These are phyloP conservation scores for Pyrrhoderma lamaoense DNA, from an alignment of 1,284 basidiomycete species.

Conservation along the genomic window DNA sequence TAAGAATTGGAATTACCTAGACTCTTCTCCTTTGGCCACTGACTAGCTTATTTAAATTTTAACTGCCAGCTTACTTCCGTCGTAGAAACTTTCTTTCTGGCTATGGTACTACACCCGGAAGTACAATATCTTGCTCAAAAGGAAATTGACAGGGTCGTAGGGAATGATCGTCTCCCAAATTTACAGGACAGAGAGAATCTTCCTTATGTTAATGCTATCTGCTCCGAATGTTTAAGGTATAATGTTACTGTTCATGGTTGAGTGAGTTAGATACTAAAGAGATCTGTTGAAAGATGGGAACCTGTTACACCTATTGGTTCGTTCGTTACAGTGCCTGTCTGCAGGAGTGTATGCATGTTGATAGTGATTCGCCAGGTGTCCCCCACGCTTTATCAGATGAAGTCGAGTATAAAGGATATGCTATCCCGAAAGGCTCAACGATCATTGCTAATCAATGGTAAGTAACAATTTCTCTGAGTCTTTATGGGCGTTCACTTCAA, in stretches of 20 bases:
- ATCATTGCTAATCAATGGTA: conserved; percentile 22
- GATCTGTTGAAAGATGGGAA: conserved; percentile 16
- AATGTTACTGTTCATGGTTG: too few species aligned
- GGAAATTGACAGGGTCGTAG: conserved; percentile 25
- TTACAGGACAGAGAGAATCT: conserved; percentile 17
- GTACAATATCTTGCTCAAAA: conserved; percentile 22
- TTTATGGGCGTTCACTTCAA: too few species aligned
- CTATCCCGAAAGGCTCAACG: conserved; percentile 19
- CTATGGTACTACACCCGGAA: conserved; percentile 20
- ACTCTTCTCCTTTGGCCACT: neutral
- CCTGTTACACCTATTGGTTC: conserved; percentile 10
- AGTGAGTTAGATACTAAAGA: too few species aligned
- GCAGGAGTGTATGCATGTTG: too few species aligned
- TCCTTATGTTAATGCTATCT: conserved; percentile 20
- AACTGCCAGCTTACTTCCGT: conserved; percentile 1
- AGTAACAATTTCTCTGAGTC: neutral
- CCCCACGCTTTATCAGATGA: conserved; percentile 15
- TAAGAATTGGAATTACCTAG: neutral
- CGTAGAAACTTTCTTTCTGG: conserved; percentile 11
- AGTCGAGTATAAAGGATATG: conserved; percentile 19
- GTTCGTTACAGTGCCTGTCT: neutral
- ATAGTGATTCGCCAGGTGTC: neutral
- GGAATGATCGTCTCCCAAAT: conserved; percentile 23
- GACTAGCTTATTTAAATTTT: too few species aligned
- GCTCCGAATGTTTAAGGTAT: conserved; percentile 21